Conservation (phyloP, 2,329 filamentous ascomycete genomes). For the Trichoderma sp. region DNA sequence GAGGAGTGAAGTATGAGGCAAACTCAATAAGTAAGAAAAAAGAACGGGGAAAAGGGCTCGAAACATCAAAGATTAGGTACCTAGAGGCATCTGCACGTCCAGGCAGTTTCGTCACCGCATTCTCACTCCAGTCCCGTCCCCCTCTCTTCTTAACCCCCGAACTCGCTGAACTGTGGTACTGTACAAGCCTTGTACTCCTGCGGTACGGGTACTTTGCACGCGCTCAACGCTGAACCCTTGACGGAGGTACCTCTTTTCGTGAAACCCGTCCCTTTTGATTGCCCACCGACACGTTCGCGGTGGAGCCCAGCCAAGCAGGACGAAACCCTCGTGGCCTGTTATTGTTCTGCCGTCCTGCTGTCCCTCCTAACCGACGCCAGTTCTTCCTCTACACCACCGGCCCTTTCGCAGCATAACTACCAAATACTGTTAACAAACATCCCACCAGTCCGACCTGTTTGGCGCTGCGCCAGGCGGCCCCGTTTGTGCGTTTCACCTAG, state of each 20-base stretch:
- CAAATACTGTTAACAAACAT: not conserved
- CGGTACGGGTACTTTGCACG: constrained; percentile 20
- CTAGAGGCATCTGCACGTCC: not conserved
- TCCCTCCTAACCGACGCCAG: constrained; percentile 23
- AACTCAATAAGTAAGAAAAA: not conserved
- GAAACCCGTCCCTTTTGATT: constrained; percentile 20
- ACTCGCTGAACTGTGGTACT: constrained; percentile 12
- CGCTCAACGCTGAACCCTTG: constrained; percentile 1
- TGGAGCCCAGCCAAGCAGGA: constrained; percentile 26
- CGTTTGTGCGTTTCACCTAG: constrained; percentile 17
- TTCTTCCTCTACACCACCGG: constrained; percentile 25
- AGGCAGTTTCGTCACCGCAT: constrained; percentile 21
- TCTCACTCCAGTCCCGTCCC: not conserved
- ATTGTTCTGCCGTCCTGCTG: not conserved
- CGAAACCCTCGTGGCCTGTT: constrained; percentile 27
- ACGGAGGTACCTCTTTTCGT: constrained; percentile 15
- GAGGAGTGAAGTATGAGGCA: not conserved
- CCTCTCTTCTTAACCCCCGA: not conserved
- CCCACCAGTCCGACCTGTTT: constrained; percentile 8
- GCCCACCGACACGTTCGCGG: constrained; percentile 24
- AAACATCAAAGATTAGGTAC: not conserved
- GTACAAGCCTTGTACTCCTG: constrained; percentile 17
- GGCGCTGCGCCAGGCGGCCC: constrained; percentile 23
- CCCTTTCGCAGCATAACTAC: constrained; percentile 20
- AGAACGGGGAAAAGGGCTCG: not conserved